Evolutionary conservation across 305 asterid species (phyloP), one percentile per base, ranked within the genome.

Genomic region (Vinca major): DNA sequence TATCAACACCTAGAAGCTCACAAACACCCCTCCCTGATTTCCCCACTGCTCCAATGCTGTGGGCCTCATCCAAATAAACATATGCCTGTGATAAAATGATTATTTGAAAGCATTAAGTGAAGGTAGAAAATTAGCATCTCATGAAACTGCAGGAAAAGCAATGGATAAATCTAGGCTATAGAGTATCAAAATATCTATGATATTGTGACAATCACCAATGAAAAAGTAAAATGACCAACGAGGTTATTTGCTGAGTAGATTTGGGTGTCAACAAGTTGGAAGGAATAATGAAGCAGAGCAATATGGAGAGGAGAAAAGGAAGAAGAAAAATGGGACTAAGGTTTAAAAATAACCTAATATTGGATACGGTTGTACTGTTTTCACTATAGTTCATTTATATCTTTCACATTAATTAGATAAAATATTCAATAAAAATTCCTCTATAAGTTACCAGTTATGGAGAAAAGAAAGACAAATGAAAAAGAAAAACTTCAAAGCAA

Each of bases 41-140:
- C 43, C 99, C 99, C 77, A 94, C 83, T 67, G 99, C 99, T 47
- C 99, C 99, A 75, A 94, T 91, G 88, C 99, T 94, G 82, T 94
- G 97, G 67, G 99, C 99, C 90, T 94, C 99, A 70, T 94, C 99
- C 80, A 94, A 83, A 81, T 94, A 94, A 71, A 91, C 71, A 74
- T 85, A 94, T 57, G 84, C 96, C 99, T 94, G 86, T 45, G 44
- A 68, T 41, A 72, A 60, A 71, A 69, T 48, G 54, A 40, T 56
- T 45, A 60, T 54, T 54, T 48, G 44, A 17, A 54, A 55, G 50
- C 61, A 66, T 40, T 37, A 48, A 58, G 48, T 33, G 52, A 48
- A 53, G 69, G 68, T 63, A 55, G 67, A 67, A 39, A 68, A 56
- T 55, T 51, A 44, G 55, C 49, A 40, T 48, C 14, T 47, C 0